phyloP scores from a whole-genome alignment of 2,329 filamentous ascomycete species.

The Fusarium chlamydosporum region DNA sequence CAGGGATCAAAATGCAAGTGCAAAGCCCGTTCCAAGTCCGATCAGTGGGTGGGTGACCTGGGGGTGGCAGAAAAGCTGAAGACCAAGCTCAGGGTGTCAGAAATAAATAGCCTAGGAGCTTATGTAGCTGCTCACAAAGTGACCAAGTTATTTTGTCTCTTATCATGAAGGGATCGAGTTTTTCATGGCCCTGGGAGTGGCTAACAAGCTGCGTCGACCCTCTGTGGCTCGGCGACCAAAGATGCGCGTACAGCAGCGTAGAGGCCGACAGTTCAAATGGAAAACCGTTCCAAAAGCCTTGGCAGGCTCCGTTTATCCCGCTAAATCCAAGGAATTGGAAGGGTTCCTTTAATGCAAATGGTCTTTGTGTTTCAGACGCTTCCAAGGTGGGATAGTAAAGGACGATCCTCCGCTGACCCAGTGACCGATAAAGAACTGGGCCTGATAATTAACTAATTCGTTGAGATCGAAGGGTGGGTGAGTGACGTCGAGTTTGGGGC shows the following conservation, averaged over 20 bases:
- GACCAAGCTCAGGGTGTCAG: too few species aligned
- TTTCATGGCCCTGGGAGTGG: background rate
- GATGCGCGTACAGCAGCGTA: slow-evolving; percentile 12
- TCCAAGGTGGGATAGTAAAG: slow-evolving; percentile 19
- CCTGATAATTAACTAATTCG: slow-evolving; percentile 19
- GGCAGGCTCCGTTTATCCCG: slow-evolving; percentile 28
- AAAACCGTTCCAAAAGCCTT: slow-evolving; percentile 21
- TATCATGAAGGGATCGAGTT: too few species aligned
- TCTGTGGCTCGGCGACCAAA: slow-evolving; percentile 37
- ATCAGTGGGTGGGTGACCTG: slow-evolving; percentile 8
- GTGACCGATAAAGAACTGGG: slow-evolving; percentile 29
- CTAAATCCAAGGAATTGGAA: slow-evolving; percentile 24
- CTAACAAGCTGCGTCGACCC: slow-evolving; percentile 38
- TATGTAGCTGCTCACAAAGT: too few species aligned
- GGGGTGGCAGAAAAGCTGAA: too few species aligned
- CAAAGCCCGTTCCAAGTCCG: background rate
- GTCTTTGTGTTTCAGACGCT: slow-evolving; percentile 39
- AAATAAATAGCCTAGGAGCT: too few species aligned
- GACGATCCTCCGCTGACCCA: slow-evolving; percentile 38
- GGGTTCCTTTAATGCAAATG: slow-evolving; percentile 16
- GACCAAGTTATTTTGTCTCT: too few species aligned
- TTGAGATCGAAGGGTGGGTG: slow-evolving; percentile 10
- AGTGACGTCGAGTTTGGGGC: slow-evolving; percentile 43
- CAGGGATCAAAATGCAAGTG: slow-evolving; percentile 28
- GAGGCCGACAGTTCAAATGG: background rate